phyloP scores from a whole-genome alignment of 2,329 filamentous ascomycete species.

The Phialophora macrospora region DNA sequence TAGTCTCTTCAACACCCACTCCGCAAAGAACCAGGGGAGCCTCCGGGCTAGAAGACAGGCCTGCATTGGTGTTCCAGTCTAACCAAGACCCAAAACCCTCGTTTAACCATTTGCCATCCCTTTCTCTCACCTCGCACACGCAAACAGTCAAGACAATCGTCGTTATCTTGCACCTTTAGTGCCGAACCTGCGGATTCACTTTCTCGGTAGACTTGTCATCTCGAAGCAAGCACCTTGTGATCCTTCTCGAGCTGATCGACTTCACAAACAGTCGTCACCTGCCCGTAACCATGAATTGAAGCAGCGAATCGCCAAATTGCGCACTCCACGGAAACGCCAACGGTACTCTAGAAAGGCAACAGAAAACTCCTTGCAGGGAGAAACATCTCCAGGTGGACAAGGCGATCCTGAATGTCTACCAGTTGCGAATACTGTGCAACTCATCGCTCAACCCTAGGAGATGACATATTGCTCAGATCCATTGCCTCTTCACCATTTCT shows the following conservation, averaged over 20 bases:
- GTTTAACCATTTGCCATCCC: constrained; percentile 18
- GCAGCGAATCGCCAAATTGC: background rate
- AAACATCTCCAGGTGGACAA: background rate
- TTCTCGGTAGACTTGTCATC: constrained; percentile 4
- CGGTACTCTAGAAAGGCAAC: background rate
- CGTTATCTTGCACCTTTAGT: background rate
- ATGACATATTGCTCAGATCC: constrained; percentile 29
- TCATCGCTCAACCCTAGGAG: constrained; percentile 18
- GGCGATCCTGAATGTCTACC: background rate
- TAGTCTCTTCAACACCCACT: constrained; percentile 13
- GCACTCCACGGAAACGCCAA: background rate
- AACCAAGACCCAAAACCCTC: constrained; percentile 17
- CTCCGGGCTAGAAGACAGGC: constrained; percentile 19
- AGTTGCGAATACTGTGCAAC: background rate
- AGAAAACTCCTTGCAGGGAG: background rate
- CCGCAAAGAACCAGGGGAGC: constrained; percentile 7
- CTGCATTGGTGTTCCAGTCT: constrained; percentile 22
- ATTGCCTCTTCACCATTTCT: constrained; percentile 19
- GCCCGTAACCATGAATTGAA: background rate
- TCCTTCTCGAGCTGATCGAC: background rate
- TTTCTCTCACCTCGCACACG: constrained; percentile 12
- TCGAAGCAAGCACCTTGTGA: background rate
- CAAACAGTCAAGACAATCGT: background rate
- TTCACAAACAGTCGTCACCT: background rate
- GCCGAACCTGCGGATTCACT: constrained; percentile 4